phyloP scores from a whole-genome alignment of 2,329 filamentous ascomycete species.

The Scedosporium apiospermum region DNA sequence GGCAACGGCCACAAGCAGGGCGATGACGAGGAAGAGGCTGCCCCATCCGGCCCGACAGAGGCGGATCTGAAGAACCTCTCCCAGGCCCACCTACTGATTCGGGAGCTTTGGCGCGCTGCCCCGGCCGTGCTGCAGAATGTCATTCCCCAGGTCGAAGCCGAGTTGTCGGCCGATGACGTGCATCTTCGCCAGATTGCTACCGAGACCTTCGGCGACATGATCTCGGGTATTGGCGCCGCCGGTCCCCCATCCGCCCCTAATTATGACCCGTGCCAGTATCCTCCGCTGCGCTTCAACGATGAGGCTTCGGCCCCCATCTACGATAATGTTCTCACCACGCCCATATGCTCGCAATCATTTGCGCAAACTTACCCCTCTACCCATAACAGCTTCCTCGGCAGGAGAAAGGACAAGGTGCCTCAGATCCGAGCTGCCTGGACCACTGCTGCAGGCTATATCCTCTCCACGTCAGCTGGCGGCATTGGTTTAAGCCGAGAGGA shows the following conservation, averaged over 20 bases:
- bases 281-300: constrained; percentile 58
- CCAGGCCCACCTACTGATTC: constrained; percentile 81
- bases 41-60: constrained; percentile 57
- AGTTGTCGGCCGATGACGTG: constrained; percentile 82
- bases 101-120: constrained; percentile 88
- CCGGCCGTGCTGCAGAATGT: constrained; percentile 86
- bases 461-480: constrained; percentile 84
- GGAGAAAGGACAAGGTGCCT: constrained; percentile 77
- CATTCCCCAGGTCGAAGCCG: constrained; percentile 84
- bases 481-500: constrained; percentile 81
- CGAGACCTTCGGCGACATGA: constrained; percentile 90
- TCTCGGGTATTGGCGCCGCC: constrained; percentile 84
- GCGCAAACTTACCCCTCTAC: constrained; percentile 68
- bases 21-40: constrained; percentile 54
- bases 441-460: constrained; percentile 71
- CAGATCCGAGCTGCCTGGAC: constrained; percentile 81
- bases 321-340: constrained; percentile 63
- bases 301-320: constrained; percentile 41
- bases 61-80: constrained; percentile 78
- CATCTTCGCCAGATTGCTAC: constrained; percentile 81
- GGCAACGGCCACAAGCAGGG: constrained; percentile 48
- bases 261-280: constrained; percentile 77
- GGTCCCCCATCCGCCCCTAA: constrained; percentile 65
- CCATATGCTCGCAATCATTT: constrained; percentile 82
- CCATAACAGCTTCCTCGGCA: constrained; percentile 76